Evolutionary conservation across 176 grass and related monocot genomes (phyloP).

Genomic region (Tillandsia leiboldiana): DNA sequence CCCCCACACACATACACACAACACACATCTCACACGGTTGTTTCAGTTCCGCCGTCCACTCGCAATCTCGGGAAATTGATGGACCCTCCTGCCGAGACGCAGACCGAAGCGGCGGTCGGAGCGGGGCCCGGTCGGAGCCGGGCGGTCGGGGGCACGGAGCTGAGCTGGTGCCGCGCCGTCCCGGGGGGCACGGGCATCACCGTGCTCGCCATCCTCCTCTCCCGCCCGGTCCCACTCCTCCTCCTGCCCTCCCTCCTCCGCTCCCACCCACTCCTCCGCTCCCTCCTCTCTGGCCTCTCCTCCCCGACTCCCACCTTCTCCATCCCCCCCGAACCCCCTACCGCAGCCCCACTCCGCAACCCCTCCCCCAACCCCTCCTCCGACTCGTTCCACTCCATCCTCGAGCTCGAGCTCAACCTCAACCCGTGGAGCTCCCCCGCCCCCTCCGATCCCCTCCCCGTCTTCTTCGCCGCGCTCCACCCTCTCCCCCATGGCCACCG

Average conservation of each 20-base stretch:
- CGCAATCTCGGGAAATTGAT: too few species aligned
- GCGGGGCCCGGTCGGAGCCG: background rate
- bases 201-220: constrained; percentile 54
- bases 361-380: constrained; percentile 3
- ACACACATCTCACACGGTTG: too few species aligned
- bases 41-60: too few species aligned
- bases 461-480: constrained; percentile 57
- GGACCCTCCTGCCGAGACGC: too few species aligned
- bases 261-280: constrained; percentile 50
- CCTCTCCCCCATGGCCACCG: constrained; percentile 20
- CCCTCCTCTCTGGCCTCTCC: constrained; percentile 26
- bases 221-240: constrained; percentile 16
- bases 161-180: constrained; percentile 59
- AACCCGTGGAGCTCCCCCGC: constrained; percentile 51
- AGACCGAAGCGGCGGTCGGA: too few species aligned
- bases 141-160: constrained; percentile 48
- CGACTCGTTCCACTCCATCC: constrained; percentile 36
- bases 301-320: constrained; percentile 31
- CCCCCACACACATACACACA: too few species aligned
- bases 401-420: constrained; percentile 77
- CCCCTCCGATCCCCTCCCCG: constrained; percentile 17
- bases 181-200: constrained; percentile 70
- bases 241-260: constrained; percentile 12
- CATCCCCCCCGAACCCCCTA: constrained; percentile 9
- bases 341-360: background rate